A percentile compares a stretch with the other conserved stretches of the same genome.
These are phyloP conservation scores for Neurospora africana DNA, from an alignment of 495 filamentous ascomycete species.

Conservation along the genomic window DNA sequence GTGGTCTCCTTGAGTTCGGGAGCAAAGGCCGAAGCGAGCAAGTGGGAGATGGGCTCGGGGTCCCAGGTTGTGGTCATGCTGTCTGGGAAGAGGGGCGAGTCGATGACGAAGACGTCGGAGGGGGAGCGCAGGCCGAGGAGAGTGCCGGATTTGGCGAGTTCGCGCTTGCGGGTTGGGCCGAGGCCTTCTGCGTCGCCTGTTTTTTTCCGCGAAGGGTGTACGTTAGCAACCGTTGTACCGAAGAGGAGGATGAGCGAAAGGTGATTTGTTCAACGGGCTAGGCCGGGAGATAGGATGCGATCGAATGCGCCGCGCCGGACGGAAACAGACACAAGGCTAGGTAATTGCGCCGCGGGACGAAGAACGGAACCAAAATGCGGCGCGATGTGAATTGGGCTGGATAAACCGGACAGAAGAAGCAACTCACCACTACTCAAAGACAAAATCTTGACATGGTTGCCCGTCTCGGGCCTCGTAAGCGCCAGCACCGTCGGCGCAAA, in stretches of 20 bases:
- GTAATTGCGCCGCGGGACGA: too few species aligned
- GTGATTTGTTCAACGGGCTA: too few species aligned
- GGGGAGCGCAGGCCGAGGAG: constrained; percentile 60
- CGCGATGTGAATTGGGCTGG: too few species aligned
- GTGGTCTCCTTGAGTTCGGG: constrained; percentile 39
- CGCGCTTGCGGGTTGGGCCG: constrained; percentile 67
- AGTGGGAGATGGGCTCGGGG: constrained; percentile 49
- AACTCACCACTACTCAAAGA: constrained; percentile 68
- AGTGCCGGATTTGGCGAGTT: constrained; percentile 68
- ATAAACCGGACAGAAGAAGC: too few species aligned
- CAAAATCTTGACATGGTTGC: constrained; percentile 87
- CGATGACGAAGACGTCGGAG: constrained; percentile 71
- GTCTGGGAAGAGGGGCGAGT: constrained; percentile 75
- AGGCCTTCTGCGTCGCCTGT: constrained; percentile 79
- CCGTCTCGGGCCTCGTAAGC: constrained; percentile 58
- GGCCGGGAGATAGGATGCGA: too few species aligned
- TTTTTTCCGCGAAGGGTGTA: too few species aligned
- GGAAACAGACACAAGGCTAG: too few species aligned
- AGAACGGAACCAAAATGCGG: too few species aligned
- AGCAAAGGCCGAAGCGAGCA: constrained; percentile 60
- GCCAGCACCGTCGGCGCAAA: constrained; percentile 82
- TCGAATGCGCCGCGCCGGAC: too few species aligned
- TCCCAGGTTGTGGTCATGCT: constrained; percentile 74
- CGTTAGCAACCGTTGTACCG: not conserved
- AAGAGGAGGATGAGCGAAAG: too few species aligned